Evolutionary conservation across 1,284 basidiomycete species (phyloP).

Genomic region (Vanrija sp.): DNA sequence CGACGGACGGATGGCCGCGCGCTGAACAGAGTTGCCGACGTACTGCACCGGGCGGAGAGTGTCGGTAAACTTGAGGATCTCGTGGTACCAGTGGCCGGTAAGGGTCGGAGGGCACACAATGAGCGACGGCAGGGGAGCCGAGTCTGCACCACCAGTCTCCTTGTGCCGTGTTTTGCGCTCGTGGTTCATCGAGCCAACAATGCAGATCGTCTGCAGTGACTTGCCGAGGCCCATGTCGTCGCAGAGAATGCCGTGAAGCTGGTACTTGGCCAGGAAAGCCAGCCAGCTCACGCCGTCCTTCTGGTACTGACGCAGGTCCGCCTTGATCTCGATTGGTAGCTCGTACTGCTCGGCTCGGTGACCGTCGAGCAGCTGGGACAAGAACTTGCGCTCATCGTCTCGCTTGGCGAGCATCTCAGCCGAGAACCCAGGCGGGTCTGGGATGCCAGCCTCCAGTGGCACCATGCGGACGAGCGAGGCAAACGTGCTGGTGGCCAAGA

Average conservation of each 20-base stretch:
- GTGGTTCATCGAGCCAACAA: constrained; percentile 87
- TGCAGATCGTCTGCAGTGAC: constrained; percentile 96
- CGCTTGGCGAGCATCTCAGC: constrained; percentile 81
- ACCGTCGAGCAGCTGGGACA: constrained; percentile 89
- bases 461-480: constrained; percentile 99
- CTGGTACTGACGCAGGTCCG: constrained; percentile 94
- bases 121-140: constrained; percentile 84
- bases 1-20: constrained; percentile 65
- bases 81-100: constrained; percentile 98
- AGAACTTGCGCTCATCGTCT: constrained; percentile 83
- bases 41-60: constrained; percentile 77
- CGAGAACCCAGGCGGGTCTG: constrained; percentile 90
- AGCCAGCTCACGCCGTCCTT: constrained; percentile 99
- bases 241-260: constrained; percentile 95
- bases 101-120: constrained; percentile 97
- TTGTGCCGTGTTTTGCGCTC: constrained; percentile 73
- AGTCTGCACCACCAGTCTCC: constrained; percentile 67
- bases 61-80: constrained; percentile 88
- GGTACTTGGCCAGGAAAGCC: constrained; percentile 92
- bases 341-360: constrained; percentile 88
- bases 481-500: constrained; percentile 93
- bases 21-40: constrained; percentile 82
- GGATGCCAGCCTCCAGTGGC: constrained; percentile 93
- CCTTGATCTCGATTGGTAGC: constrained; percentile 85
- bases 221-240: constrained; percentile 99